Evolutionary conservation across 106 monocot species (phyloP), one percentile per base, ranked within the genome.

Genomic region (Posidonia australis): DNA sequence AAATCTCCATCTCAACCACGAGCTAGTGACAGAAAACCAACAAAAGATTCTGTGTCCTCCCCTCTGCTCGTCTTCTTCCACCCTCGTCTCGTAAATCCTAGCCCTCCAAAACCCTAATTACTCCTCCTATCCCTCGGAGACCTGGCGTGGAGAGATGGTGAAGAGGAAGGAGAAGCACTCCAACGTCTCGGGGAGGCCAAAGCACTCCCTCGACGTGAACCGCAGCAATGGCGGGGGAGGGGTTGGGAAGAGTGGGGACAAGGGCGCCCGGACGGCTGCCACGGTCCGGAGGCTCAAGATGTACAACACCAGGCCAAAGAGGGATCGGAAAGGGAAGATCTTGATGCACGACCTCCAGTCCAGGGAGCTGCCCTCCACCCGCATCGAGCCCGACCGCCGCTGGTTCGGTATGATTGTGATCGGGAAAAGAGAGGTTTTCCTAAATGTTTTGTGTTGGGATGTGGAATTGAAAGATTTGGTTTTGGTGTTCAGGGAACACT

Each of bases 131-230:
- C n/a, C 36, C 36, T 36, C 48, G 2, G n/a, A 9, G 17, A 0
- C 3, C 5, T n/a, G 3, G 48, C 12, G 49, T 49, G 57, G 71
- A 64, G 74, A 29, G 70, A 86, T 78, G 82, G 72, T 48, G 70
- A 88, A 83, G 81, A 75, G 67, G 74, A 90, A 84, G 77, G 93
- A 94, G 82, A 86, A 42, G 80, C 19, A 28, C 44, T 73, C 74
- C 36, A 82, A 74, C 54, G 80, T 94, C 1, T 94, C 94, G 10
- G 90, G 94, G 44, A 96, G 84, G 84, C 90, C 86, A 20, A 90
- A 82, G 82, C 94, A 96, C 80, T 96, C 94, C 36, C 64, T 90
- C 23, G 94, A 96, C 72, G 86, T 84, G 49, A 96, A 96, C 77
- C 94, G 94, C 43, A 70, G 70, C 79, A 94, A 94, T 80, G 86